Conservation (phyloP, 2,329 filamentous ascomycete species). For the Colletotrichum magnum region DNA sequence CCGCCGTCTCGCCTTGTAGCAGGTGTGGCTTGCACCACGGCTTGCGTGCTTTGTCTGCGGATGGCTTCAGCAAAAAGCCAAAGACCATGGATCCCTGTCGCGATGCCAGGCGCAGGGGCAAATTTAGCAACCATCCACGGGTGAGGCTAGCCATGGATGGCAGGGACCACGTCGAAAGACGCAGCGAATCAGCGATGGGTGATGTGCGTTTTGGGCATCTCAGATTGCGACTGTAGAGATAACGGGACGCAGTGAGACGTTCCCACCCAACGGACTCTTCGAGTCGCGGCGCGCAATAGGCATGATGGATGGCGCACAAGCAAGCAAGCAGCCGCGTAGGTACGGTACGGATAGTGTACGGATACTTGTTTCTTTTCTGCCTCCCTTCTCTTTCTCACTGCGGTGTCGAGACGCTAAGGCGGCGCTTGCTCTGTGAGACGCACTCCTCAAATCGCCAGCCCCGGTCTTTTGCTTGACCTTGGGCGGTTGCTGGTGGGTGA, state of each 20-base stretch:
- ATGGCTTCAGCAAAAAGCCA: conserved; percentile 30
- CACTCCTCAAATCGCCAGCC: conserved; percentile 9
- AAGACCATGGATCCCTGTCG: conserved; percentile 23
- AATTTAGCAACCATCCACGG: conserved; percentile 11
- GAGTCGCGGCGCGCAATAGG: background rate
- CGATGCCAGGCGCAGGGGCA: conserved; percentile 18
- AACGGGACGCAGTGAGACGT: conserved; percentile 29
- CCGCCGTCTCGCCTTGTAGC: background rate
- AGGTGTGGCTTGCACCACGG: conserved; percentile 38
- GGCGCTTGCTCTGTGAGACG: conserved; percentile 23
- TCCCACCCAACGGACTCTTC: conserved; percentile 7
- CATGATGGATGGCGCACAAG: conserved; percentile 13
- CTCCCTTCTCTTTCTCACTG: conserved; percentile 2
- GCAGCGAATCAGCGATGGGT: conserved; percentile 24
- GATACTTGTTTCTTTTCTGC: no score
- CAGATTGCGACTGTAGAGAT: conserved; percentile 30
- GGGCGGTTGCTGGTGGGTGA: conserved; percentile 14
- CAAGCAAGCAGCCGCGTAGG: conserved; percentile 1
- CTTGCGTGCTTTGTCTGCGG: conserved; percentile 34
- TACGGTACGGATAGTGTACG: no score
- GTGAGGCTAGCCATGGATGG: conserved; percentile 20
- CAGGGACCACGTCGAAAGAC: conserved; percentile 16
- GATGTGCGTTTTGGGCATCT: conserved; percentile 22
- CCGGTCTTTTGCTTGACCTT: background rate
- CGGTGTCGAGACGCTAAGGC: conserved; percentile 9